Percentiles rank a stretch among this genome's conserved stretches.
Evolutionary conservation across 345 rosid genomes (phyloP).

Genomic region (Salix dunnii): DNA sequence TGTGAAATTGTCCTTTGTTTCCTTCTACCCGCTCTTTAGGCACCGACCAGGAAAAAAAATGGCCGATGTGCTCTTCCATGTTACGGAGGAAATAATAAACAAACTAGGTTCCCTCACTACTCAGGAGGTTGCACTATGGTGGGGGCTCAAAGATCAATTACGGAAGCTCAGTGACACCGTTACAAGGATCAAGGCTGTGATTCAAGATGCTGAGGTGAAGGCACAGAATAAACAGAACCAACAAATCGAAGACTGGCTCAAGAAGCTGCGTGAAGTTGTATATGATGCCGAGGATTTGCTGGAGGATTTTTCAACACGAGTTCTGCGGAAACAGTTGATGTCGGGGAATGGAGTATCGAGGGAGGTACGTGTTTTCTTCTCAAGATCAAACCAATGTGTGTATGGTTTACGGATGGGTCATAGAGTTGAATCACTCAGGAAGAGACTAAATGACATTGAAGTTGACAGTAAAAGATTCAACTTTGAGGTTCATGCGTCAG

Average conservation of each 20-base stretch:
- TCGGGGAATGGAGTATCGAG: neutral
- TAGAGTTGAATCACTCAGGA: slow-evolving; percentile 11
- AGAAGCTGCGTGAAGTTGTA: slow-evolving; percentile 15
- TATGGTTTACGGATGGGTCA: slow-evolving; percentile 7
- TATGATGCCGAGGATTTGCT: slow-evolving; percentile 38
- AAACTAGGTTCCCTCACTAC: neutral
- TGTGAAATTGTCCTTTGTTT: too few relatives aligned
- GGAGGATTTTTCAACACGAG: slow-evolving; percentile 25
- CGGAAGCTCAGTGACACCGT: too few relatives aligned
- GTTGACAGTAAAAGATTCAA: neutral
- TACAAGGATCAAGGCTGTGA: too few relatives aligned
- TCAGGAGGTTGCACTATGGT: too few relatives aligned
- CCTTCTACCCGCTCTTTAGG: too few relatives aligned
- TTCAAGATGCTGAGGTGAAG: neutral
- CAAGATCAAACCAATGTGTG: slow-evolving; percentile 1
- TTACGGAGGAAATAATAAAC: neutral
- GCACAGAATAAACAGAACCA: neutral
- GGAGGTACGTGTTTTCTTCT: slow-evolving; percentile 8
- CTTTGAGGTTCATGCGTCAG: neutral
- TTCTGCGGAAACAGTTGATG: neutral
- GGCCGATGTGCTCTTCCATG: too few relatives aligned
- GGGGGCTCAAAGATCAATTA: too few relatives aligned
- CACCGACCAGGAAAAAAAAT: too few relatives aligned
- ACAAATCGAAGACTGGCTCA: slow-evolving; percentile 23
- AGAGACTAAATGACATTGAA: slow-evolving; percentile 16